Evolutionary conservation across 306 rosid species (phyloP), one percentile per base, ranked within the genome.

Genomic region (Lathyrus tuberosus): DNA sequence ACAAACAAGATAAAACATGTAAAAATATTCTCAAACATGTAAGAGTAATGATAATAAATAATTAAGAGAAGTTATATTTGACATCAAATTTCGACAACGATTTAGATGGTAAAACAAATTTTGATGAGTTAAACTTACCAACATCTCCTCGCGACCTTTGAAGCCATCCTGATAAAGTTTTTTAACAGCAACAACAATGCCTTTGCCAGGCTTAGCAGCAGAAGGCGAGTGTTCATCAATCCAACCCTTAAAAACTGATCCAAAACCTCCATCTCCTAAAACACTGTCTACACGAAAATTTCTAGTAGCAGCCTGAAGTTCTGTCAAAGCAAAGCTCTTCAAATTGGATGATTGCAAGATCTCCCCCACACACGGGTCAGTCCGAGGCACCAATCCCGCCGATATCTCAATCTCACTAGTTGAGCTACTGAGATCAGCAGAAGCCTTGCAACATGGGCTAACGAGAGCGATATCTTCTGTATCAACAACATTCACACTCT

Each of bases 211-310:
- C 60, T 80, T 87, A 47, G 86, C 31, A 73, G 92, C 81, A 46
- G 80, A 76, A 12, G 79, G 41, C 14, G 86, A 75, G 42, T 78
- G 62, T 33, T 82, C 84, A 68, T 87, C 87, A 65, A 87, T 82
- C 89, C 92, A 84, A n/a, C 92, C 92, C 62, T 84, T 87, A 69
- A 70, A 87, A 59, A 87, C 92, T 4, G 87, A 82, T 10, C 89
- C 85, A 58, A 84, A 80, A 44, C 74, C 85, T 15, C 80, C 80
- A 64, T 80, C 85, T 66, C 87, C 86, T 57, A 87, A 67, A 62
- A 80, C 86, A 69, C 76, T 78, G 53, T 84, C 84, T 10, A 76
- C 82, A 33, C 87, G 80, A 60, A 87, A 87, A 79, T 87, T 84
- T 70, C 87, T 61, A 9, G 92, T 87, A 15, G 92, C 84, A 47